A percentile compares a stretch with the other conserved stretches of the same genome.
phyloP scores from a whole-genome alignment of 805 yeast species.

The Starmerella geochares region DNA sequence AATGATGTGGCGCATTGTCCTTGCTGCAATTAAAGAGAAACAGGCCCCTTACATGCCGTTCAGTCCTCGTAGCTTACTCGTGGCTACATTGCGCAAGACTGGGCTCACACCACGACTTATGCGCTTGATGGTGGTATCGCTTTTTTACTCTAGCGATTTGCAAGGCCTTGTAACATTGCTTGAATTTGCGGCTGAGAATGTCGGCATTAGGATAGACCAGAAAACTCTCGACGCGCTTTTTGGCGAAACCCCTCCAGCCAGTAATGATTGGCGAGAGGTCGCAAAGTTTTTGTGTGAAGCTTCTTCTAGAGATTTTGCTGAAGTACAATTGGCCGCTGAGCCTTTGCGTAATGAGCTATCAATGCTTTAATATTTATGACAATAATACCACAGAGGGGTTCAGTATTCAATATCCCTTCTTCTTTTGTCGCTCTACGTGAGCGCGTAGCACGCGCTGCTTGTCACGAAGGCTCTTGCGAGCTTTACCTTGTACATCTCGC shows the following conservation, averaged over 20 bases:
- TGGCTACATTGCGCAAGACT: neutral
- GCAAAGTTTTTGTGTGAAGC: neutral
- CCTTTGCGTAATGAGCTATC: neutral
- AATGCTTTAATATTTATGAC: neutral
- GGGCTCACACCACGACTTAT: constrained; percentile 1
- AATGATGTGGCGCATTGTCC: constrained; percentile 1
- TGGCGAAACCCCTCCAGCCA: neutral
- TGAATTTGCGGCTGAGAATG: constrained; percentile 4
- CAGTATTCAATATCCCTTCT: constrained; percentile 44
- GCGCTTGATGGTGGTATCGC: neutral
- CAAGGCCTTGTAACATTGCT: constrained; percentile 11
- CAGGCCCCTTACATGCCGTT: neutral
- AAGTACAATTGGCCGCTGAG: neutral
- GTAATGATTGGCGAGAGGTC: neutral
- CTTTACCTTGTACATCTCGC: constrained; percentile 87
- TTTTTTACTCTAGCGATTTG: constrained; percentile 6
- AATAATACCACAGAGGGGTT: neutral
- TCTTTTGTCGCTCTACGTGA: constrained; percentile 83
- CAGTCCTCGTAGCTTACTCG: neutral
- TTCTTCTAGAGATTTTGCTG: neutral
- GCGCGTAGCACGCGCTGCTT: constrained; percentile 78
- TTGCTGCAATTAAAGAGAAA: neutral
- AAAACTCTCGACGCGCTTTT: neutral
- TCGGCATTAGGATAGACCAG: neutral
- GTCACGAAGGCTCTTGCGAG: constrained; percentile 78